Evolutionary conservation across 2,329 filamentous ascomycete genomes (phyloP), one percentile per base, ranked within the genome.

Genomic region (Geosmithia putterillii): DNA sequence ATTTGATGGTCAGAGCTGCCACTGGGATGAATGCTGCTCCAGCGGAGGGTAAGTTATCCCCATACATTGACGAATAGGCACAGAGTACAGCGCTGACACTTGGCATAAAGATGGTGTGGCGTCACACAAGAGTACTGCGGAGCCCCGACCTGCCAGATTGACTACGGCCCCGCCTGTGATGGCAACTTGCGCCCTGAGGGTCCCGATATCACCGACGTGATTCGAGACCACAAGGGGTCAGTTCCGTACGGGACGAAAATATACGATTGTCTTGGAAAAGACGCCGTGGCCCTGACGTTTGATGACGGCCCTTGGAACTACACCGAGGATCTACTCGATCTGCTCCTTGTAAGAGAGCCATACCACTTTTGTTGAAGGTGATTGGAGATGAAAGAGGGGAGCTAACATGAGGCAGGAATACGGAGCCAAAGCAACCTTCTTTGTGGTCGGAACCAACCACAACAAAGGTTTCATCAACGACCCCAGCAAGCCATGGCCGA

Each of bases 111-210:
- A 38, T 78, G 70, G 65, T 79, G 75, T 47, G 75, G 75, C 41
- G 65, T 56, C n/a, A 66, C 63, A 4, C 54, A 54, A 9, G 67
- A 73, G 2, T 78, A 78, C 57, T 82, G 78, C 58, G 66, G 67
- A 25, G 70, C 76, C 18, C 78, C 78, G 2, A 70, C 77, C 43
- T 83, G 78, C 53, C 68, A 76, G 54, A 74, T 79, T 51, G 59
- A 70, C 49, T 79, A 74, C 49, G 75, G 74, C n/a, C 66, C 76
- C 18, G 69, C 60, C 4, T 82, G 78, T 49, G 76, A 81, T 49
- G 76, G 70, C 43, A 79, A 80, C 50, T 63, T 50, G 67, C 74
- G 41, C 46, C 69, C 48, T 3, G 45, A 46, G 0, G 79, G 79
- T 1, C 60, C 64, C 10, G 71, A 76, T 46, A 82, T 78, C 1